A percentile compares a stretch with the other conserved stretches of the same genome.
Evolutionary conservation across 306 rosid species (phyloP).

Genomic region (Acacia melanoxylon): DNA sequence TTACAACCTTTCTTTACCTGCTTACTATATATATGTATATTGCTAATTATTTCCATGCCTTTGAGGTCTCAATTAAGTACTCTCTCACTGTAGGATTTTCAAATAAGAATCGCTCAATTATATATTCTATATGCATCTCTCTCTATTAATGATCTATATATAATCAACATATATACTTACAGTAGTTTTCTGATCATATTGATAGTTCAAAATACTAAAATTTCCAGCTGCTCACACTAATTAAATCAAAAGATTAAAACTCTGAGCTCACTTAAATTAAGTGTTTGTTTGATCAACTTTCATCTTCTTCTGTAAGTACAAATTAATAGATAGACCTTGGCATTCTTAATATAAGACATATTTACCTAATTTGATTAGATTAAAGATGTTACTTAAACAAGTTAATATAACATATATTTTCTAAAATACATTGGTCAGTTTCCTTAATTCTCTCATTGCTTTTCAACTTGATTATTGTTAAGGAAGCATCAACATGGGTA

Average conservation of each 20-base stretch:
- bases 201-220: conserved; percentile 15
- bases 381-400: too few relatives aligned
- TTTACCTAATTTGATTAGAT: too few relatives aligned
- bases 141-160: not conserved
- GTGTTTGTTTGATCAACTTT: conserved; percentile 26
- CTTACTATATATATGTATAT: not conserved
- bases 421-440: too few relatives aligned
- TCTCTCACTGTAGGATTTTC: not conserved
- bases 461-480: too few relatives aligned
- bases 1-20: not conserved
- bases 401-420: too few relatives aligned
- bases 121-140: not conserved
- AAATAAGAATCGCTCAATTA: not conserved
- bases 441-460: too few relatives aligned
- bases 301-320: conserved; percentile 16
- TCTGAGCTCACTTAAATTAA: not conserved
- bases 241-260: not conserved
- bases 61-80: conserved; percentile 5
- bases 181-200: conserved; percentile 27
- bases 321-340: not conserved
- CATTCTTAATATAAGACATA: too few relatives aligned
- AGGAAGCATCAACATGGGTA: too few relatives aligned
- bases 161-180: not conserved
- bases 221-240: not conserved
- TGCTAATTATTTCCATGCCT: conserved; percentile 27